Evolutionary conservation across 2,329 filamentous ascomycete genomes (phyloP).

Genomic region (Fusarium succisae): DNA sequence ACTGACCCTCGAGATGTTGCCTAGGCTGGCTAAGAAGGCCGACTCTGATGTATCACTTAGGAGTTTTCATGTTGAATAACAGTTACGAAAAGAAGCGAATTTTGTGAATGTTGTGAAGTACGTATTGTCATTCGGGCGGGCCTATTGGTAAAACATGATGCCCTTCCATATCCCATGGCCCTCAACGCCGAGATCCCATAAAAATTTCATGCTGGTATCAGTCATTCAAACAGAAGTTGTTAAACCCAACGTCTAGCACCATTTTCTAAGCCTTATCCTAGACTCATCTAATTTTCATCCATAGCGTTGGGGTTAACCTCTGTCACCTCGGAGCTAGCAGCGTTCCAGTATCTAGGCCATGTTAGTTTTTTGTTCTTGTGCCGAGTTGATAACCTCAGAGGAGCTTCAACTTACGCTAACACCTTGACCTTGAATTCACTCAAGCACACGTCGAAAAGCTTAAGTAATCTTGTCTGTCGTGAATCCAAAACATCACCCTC

Average conservation of each 20-base stretch:
- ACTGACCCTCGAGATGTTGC: constrained; percentile 42
- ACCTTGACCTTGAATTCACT: constrained; percentile 89
- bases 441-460: constrained; percentile 90
- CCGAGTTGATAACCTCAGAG: not conserved
- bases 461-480: constrained; percentile 90
- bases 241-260: constrained; percentile 42
- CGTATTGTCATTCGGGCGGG: constrained; percentile 42
- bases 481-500: constrained; percentile 88
- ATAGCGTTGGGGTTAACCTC: constrained; percentile 57
- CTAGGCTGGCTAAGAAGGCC: constrained; percentile 28
- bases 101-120: constrained; percentile 26
- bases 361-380: constrained; percentile 11
- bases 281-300: constrained; percentile 43
- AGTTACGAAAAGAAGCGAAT: constrained; percentile 24
- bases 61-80: constrained; percentile 32
- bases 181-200: constrained; percentile 49
- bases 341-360: constrained; percentile 65
- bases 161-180: constrained; percentile 45
- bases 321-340: constrained; percentile 67
- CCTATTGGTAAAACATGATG: constrained; percentile 44
- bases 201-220: constrained; percentile 49
- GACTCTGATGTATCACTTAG: constrained; percentile 41
- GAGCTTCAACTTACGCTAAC: constrained; percentile 67
- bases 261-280: constrained; percentile 16
- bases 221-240: constrained; percentile 45